These are phyloP conservation scores for Fusarium longipes DNA, from an alignment of 2,329 filamentous ascomycete species.

Conservation along the genomic window DNA sequence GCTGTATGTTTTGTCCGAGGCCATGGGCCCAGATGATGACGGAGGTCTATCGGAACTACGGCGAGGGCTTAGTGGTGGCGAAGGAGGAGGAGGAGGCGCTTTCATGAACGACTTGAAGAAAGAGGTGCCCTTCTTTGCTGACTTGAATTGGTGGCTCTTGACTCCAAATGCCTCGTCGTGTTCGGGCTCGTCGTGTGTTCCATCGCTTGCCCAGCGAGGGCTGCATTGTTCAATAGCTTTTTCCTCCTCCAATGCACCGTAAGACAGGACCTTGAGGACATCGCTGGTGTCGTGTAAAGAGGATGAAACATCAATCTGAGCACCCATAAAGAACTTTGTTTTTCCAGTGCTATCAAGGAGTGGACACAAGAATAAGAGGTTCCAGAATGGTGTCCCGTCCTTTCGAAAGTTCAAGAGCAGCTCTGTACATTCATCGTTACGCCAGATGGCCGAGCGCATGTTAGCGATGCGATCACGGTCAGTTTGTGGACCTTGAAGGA, in stretches of 20 bases:
- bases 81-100: conserved; percentile 36
- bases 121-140: conserved; percentile 40
- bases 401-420: conserved; percentile 63
- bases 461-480: conserved; percentile 56
- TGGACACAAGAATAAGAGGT: conserved; percentile 65
- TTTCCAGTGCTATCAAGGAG: conserved; percentile 61
- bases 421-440: conserved; percentile 59
- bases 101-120: conserved; percentile 53
- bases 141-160: conserved; percentile 38
- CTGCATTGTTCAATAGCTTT: conserved; percentile 13
- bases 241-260: conserved; percentile 45
- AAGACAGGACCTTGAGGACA: conserved; percentile 61
- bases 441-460: conserved; percentile 56
- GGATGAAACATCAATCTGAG: conserved; percentile 68
- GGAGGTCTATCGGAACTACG: conserved; percentile 43
- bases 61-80: conserved; percentile 43
- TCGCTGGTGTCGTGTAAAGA: conserved; percentile 63
- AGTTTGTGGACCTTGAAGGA: conserved; percentile 61
- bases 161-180: conserved; percentile 47
- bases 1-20: conserved; percentile 44
- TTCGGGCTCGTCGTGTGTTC: conserved; percentile 33
- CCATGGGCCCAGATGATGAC: conserved; percentile 37
- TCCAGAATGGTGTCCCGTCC: conserved; percentile 66
- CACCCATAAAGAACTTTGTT: conserved; percentile 65
- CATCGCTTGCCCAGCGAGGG: conserved; percentile 33